Percentiles rank a stretch among this genome's conserved stretches.
Conservation (phyloP, 768 basidiomycete species). For the Atractiella rhizophila region DNA sequence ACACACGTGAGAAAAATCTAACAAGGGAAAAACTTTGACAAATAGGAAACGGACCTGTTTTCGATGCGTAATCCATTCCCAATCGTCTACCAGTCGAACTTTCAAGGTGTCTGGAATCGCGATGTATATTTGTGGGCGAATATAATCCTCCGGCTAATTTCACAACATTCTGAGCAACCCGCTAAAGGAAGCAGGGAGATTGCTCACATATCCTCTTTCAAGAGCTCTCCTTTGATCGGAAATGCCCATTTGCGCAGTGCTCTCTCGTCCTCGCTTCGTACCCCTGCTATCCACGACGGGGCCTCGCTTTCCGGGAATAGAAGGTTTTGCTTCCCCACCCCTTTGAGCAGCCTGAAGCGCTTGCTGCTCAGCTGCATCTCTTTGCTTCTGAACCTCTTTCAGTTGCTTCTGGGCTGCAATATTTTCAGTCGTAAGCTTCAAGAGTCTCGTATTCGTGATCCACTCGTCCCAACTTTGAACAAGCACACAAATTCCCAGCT, state of each 20-base stretch:
- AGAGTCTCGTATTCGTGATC: slow-evolving; percentile 54
- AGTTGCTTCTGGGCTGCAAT: slow-evolving; percentile 51
- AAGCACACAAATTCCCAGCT: not conserved
- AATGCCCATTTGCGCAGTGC: no score
- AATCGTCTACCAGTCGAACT: slow-evolving; percentile 73
- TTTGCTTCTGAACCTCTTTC: slow-evolving; percentile 24
- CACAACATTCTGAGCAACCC: no score
- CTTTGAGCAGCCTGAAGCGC: slow-evolving; percentile 3
- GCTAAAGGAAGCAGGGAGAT: no score
- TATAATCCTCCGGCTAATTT: slow-evolving; percentile 45
- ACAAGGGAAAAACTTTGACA: no score
- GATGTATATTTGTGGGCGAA: slow-evolving; percentile 71
- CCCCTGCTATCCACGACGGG: slow-evolving; percentile 27
- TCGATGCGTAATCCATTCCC: slow-evolving; percentile 92
- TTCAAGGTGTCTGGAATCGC: slow-evolving; percentile 74
- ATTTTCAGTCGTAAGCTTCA: slow-evolving; percentile 63
- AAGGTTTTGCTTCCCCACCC: slow-evolving; percentile 1
- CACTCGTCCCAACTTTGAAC: slow-evolving; percentile 80
- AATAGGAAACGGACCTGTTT: slow-evolving; percentile 36
- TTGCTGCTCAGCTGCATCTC: slow-evolving; percentile 15
- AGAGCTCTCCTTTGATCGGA: no score
- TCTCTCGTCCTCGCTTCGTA: slow-evolving; percentile 17
- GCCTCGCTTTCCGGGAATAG: slow-evolving; percentile 9
- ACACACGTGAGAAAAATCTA: no score
- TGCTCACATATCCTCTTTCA: no score